Conservation (phyloP, 2,329 filamentous ascomycete genomes). For the Chaetomiaceae sp. region DNA sequence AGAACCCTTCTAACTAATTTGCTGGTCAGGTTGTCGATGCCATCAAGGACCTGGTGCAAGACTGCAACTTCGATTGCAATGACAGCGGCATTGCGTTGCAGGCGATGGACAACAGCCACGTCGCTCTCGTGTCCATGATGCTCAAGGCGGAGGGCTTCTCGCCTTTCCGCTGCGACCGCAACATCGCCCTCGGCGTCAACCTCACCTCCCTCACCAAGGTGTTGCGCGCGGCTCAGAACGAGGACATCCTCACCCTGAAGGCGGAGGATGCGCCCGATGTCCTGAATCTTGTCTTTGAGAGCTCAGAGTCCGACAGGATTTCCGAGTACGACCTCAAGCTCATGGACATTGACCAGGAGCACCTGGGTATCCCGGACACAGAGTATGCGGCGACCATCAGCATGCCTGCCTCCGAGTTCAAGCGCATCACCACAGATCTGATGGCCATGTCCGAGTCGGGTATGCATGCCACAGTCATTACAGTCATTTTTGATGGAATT, state of each 20-base stretch:
- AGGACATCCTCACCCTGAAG: slow-evolving; percentile 94
- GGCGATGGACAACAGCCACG: slow-evolving; percentile 99
- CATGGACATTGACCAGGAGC: slow-evolving; percentile 99
- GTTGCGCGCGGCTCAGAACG: slow-evolving; percentile 85
- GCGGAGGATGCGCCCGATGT: slow-evolving; percentile 95
- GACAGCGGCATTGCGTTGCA: slow-evolving; percentile 97
- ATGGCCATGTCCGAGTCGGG: slow-evolving; percentile 92
- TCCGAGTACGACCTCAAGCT: slow-evolving; percentile 99
- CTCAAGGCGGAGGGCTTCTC: slow-evolving; percentile 93
- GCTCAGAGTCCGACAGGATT: slow-evolving; percentile 76
- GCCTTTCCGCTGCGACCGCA: slow-evolving; percentile 96
- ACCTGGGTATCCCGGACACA: slow-evolving; percentile 97
- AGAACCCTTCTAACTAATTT: slow-evolving; percentile 18
- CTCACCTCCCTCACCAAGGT: slow-evolving; percentile 95
- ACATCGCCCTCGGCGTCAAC: slow-evolving; percentile 97
- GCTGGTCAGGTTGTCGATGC: slow-evolving; percentile 79
- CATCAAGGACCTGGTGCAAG: slow-evolving; percentile 98
- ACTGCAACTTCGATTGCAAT: slow-evolving; percentile 99
- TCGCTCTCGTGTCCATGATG: slow-evolving; percentile 98
- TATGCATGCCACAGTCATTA: slow-evolving; percentile 37
- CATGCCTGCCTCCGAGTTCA: slow-evolving; percentile 87
- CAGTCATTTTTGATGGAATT: too few species aligned
- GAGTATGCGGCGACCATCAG: slow-evolving; percentile 89
- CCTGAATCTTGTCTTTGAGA: slow-evolving; percentile 95
- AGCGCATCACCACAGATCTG: slow-evolving; percentile 90